Evolutionary conservation across 768 basidiomycete species (phyloP), one percentile per base, ranked within the genome.

Genomic region (Ramaria rubella): DNA sequence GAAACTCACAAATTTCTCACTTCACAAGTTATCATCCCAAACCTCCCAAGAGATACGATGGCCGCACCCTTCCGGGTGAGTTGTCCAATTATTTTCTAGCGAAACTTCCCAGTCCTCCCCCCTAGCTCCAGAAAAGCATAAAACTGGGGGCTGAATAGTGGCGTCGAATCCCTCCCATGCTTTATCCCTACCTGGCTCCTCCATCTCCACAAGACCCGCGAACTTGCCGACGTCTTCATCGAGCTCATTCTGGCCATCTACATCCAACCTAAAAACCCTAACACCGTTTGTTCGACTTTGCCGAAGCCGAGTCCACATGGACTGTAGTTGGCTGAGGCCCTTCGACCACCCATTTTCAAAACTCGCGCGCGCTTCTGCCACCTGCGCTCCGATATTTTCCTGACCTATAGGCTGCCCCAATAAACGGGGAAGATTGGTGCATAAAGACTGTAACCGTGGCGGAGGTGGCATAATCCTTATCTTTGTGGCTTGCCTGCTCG

Each of bases 301-400:
- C 49, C 63, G 63, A 53, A 82, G 59, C 53, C 82, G 70, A 5
- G 64, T 67, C 29, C 78, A 74, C 14, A 74, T 76, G n/a, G 75
- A 75, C n/a, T 66, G 67, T 23, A 87, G 70, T 46, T 77, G 77
- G 15, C 70, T 67, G 45, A 87, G 62, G 3, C 85, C 86, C 60
- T 82, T 78, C 2, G 68, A 66, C 86, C 86, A 87, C 15, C 86
- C 87, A 26, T 68, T 72, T 63, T 73, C 74, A 62, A 87, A 90
- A 59, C 80, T 78, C 1, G 65, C 65, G 11, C 74, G 71, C 45
- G 84, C 75, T 31, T 62, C 65, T 7, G 66, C 67, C 52, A 77
- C 72, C 23, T 66, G 70, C 3, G 73, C 70, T n/a, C 61, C 36
- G 29, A 34, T n/a, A 17, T 30, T 8, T 23, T 33, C 26, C 42